Evolutionary conservation across 1,284 basidiomycete genomes (phyloP).

Genomic region (Wolfiporia cocos): DNA sequence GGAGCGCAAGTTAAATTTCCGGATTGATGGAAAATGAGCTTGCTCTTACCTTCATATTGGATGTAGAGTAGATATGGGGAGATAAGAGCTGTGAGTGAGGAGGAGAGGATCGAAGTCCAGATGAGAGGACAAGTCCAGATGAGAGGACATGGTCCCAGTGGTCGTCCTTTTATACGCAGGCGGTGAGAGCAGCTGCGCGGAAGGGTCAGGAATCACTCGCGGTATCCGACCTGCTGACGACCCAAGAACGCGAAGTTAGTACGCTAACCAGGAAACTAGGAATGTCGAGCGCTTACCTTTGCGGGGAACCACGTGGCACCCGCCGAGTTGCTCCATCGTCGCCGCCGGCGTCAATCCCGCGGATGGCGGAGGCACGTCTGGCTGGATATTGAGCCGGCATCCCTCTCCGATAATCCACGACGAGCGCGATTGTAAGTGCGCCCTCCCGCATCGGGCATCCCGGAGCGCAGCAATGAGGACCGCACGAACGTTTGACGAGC

Average conservation of each 20-base stretch:
- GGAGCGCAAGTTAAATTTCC: slow-evolving; percentile 8
- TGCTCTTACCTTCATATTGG: slow-evolving; percentile 1
- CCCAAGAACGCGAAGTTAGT: not conserved
- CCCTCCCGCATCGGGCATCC: no score
- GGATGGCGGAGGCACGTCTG: no score
- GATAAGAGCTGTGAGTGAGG: not conserved
- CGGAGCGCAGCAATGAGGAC: no score
- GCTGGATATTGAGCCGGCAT: not conserved
- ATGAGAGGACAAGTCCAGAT: not conserved
- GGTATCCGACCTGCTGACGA: slow-evolving; percentile 1
- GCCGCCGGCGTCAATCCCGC: no score
- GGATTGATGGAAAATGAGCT: slow-evolving; percentile 14
- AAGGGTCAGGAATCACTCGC: not conserved
- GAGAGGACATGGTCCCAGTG: not conserved
- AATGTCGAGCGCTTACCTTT: no score
- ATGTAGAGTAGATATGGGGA: slow-evolving; percentile 6
- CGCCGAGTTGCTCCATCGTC: slow-evolving; percentile 5
- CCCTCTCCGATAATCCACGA: slow-evolving; percentile 7
- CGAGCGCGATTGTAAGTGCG: no score
- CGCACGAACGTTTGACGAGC: no score
- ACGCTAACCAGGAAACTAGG: no score
- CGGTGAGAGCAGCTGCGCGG: not conserved
- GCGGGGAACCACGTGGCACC: slow-evolving; percentile 4
- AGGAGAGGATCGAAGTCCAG: not conserved
- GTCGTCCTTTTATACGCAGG: not conserved